These are phyloP conservation scores for Xylaria flabelliformis DNA, from an alignment of 495 filamentous ascomycete genomes.

Conservation along the genomic window DNA sequence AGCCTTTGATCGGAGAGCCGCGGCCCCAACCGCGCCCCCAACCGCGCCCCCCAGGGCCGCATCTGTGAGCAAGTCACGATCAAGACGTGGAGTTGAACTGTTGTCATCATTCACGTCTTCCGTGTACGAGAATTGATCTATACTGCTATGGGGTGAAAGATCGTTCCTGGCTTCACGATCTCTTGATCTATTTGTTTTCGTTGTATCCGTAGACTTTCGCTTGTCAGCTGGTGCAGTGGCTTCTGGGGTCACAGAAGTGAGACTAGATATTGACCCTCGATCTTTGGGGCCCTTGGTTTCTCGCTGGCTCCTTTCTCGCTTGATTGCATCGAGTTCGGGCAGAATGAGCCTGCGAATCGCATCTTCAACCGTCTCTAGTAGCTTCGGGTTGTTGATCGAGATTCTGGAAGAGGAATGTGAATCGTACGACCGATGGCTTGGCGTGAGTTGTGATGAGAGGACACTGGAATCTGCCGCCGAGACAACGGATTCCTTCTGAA, in stretches of 20 bases:
- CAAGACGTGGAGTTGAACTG: conserved; percentile 45
- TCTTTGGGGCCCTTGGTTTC: conserved; percentile 59
- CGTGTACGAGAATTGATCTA: conserved; percentile 48
- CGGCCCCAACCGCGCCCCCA: conserved; percentile 26
- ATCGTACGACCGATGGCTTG: conserved; percentile 73
- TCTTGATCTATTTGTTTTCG: conserved; percentile 47
- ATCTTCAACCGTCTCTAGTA: conserved; percentile 96
- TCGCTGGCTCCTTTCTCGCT: conserved; percentile 78
- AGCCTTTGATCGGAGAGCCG: conserved; percentile 43
- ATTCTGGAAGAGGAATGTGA: conserved; percentile 80
- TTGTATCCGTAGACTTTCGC: conserved; percentile 46
- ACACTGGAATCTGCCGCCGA: conserved; percentile 76
- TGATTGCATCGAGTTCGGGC: conserved; percentile 88
- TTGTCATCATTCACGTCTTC: conserved; percentile 47
- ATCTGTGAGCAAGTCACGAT: conserved; percentile 47
- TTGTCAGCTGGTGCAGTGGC: conserved; percentile 54
- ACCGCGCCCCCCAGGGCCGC: conserved; percentile 46
- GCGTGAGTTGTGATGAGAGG: conserved; percentile 69
- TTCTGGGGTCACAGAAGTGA: conserved; percentile 65
- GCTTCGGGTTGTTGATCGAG: conserved; percentile 91
- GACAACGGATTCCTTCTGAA: conserved; percentile 65
- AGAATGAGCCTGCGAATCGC: conserved; percentile 91
- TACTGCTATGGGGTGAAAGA: conserved; percentile 55
- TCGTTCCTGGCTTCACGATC: conserved; percentile 64
- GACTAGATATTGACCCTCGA: conserved; percentile 61